Evolutionary conservation across 164 flowering plant species (phyloP).

Genomic region (Aristolochia contorta): DNA sequence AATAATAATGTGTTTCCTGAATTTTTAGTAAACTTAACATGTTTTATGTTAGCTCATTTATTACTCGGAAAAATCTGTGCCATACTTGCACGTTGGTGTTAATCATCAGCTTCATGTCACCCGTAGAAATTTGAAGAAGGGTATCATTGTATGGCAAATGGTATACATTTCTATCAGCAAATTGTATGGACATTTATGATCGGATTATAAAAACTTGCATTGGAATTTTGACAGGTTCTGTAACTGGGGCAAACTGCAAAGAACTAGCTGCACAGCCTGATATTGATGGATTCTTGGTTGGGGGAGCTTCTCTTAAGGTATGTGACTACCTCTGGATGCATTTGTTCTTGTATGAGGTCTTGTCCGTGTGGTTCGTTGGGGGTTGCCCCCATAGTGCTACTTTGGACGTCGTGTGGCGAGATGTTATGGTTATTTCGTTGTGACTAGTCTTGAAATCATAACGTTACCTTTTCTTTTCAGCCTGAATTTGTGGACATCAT

Average conservation of each 20-base stretch:
- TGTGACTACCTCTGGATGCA: not conserved
- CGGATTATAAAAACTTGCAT: not conserved
- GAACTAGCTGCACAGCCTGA: conserved; percentile 64
- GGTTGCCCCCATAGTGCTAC: no score
- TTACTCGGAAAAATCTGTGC: no score
- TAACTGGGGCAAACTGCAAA: conserved; percentile 67
- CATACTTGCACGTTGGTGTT: no score
- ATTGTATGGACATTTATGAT: not conserved
- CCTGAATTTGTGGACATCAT: conserved; percentile 75
- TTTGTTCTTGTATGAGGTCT: no score
- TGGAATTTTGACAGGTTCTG: conserved; percentile 45
- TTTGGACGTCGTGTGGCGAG: not conserved
- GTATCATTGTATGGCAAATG: no score
- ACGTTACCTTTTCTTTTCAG: conserved; percentile 17
- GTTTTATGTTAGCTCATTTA: no score
- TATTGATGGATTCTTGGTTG: conserved; percentile 82
- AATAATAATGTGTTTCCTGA: no score
- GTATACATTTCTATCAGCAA: not conserved
- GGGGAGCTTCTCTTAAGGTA: conserved; percentile 84
- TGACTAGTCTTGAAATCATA: not conserved
- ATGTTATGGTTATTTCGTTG: not conserved
- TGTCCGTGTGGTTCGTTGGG: no score
- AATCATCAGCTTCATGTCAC: no score
- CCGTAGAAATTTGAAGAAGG: no score
- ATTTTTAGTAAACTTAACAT: no score